These are phyloP conservation scores for Mucor piriformis DNA, from an alignment of 371 early-diverging fungal species.

Conservation along the genomic window DNA sequence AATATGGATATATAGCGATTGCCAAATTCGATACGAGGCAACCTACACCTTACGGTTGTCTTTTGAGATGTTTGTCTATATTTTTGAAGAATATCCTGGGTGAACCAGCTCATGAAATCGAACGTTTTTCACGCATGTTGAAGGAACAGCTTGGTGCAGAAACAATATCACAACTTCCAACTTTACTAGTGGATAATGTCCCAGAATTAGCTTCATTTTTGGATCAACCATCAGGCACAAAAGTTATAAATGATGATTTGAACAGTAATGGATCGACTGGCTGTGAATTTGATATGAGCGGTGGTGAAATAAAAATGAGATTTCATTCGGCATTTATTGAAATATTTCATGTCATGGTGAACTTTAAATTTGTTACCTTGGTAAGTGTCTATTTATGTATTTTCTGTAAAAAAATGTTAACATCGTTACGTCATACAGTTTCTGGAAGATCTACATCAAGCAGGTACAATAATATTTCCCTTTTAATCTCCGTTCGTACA, in stretches of 20 bases:
- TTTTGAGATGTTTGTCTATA: constrained; percentile 44
- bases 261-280: background rate
- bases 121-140: constrained; percentile 42
- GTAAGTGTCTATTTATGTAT: constrained; percentile 29
- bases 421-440: constrained; percentile 32
- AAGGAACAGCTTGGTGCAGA: constrained; percentile 41
- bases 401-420: background rate
- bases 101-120: constrained; percentile 34
- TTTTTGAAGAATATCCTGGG: constrained; percentile 44
- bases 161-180: constrained; percentile 37
- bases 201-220: constrained; percentile 41
- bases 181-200: constrained; percentile 43
- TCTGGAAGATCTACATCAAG: constrained; percentile 58
- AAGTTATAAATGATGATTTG: background rate
- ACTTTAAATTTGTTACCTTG: constrained; percentile 50
- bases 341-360: constrained; percentile 50
- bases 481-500: background rate
- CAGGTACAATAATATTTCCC: constrained; percentile 35
- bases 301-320: constrained; percentile 44
- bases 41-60: constrained; percentile 51
- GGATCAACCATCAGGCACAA: constrained; percentile 18
- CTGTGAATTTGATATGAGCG: constrained; percentile 35
- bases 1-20: constrained; percentile 50
- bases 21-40: constrained; percentile 50
- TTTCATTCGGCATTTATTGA: constrained; percentile 53